These are phyloP conservation scores for Lachnellula occidentalis DNA, from an alignment of 2,329 filamentous ascomycete species.

Conservation along the genomic window DNA sequence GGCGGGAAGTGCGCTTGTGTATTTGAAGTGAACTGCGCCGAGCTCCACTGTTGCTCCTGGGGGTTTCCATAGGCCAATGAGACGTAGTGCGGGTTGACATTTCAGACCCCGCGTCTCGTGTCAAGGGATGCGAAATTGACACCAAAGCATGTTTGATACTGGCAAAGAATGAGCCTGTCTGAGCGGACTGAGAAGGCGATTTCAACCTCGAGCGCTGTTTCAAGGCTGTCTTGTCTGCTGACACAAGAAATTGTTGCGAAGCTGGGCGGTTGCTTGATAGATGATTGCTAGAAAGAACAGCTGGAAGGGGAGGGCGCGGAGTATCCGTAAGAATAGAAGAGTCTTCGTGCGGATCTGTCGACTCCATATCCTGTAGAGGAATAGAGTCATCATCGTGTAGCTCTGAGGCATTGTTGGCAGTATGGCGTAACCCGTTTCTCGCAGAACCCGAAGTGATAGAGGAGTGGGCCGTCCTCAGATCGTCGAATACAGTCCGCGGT, in stretches of 20 bases:
- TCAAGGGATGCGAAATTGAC: conserved; percentile 2
- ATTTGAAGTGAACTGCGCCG: background rate
- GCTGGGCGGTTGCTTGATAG: background rate
- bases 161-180: background rate
- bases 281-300: conserved; percentile 1
- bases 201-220: background rate
- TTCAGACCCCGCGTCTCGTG: background rate
- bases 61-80: conserved; percentile 1
- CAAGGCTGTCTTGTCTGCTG: background rate
- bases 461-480: conserved; percentile 25
- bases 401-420: conserved; percentile 5
- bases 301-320: conserved; percentile 13
- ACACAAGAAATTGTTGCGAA: background rate
- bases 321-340: conserved; percentile 8
- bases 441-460: conserved; percentile 26
- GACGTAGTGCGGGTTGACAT: background rate
- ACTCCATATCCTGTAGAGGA: conserved; percentile 15
- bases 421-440: conserved; percentile 9
- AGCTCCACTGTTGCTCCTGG: background rate
- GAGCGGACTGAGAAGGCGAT: background rate
- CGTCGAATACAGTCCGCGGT: conserved; percentile 23
- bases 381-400: conserved; percentile 17
- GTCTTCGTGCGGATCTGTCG: background rate
- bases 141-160: conserved; percentile 7
- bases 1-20: background rate